Evolutionary conservation across 2,329 filamentous ascomycete species (phyloP), one percentile per base, ranked within the genome.

Genomic region (Aspergillus melleus): DNA sequence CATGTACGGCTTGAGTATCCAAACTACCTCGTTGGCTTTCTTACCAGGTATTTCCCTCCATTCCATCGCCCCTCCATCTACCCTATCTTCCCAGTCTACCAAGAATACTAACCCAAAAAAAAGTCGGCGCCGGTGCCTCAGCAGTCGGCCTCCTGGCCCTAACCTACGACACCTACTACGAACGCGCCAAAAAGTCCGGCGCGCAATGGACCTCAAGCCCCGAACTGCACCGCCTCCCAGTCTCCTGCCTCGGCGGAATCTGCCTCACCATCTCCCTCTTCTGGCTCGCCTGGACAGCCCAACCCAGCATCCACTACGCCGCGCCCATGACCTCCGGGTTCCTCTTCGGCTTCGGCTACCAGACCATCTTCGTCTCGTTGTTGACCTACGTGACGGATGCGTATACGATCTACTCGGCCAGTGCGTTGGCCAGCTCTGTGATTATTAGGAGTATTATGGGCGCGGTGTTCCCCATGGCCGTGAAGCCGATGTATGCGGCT

Each of bases 211-310:
- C 85, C 0, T 76, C 77, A 26, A 65, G 64, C 4, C 65, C 70
- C 84, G 72, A 93, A 70, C 88, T 86, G 69, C 84, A 87, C 6
- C 85, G 90, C 1, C 80, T 94, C 0, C 90, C 90, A 0, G 79
- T 93, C 2, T 90, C 89, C 4, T 89, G 86, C 69, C 67, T 91
- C 19, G 90, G 88, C 1, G 89, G 90, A 0, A 88, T 89, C 0
- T 77, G 90, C 47, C 83, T 86, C 1, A 80, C 85, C 32, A 79
- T 69, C 49, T 68, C 66, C 22, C 62, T 73, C 12, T 89, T 64
- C 72, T 86, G 60, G 88, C 80, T 89, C 16, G 87, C 85, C 20
- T 89, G 83, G 83, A 81, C 83, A 1, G 79, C 86, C 1, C 76
- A 75, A 5, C 58, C 73, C 0, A 73, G 71, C 6, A 73, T 86